A percentile compares a stretch with the other conserved stretches of the same genome.
These are phyloP conservation scores for Syncephalastrum sp. DNA, from an alignment of 371 early-diverging fungal species.

Conservation along the genomic window DNA sequence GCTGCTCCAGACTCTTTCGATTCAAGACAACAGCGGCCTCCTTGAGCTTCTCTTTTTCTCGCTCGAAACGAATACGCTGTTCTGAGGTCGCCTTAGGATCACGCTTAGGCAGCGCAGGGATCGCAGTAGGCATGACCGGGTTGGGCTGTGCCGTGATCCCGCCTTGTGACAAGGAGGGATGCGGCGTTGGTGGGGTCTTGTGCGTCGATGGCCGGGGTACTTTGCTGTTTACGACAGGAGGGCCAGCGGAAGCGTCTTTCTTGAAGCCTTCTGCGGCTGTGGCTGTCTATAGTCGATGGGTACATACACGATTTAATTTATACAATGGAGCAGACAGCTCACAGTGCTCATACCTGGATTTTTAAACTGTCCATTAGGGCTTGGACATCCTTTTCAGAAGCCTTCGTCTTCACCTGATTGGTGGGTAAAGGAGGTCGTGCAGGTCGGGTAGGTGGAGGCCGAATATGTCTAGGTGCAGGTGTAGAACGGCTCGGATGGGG, in stretches of 20 bases:
- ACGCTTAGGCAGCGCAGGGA: slow-evolving; percentile 3
- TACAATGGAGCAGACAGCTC: neutral
- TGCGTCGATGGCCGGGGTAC: neutral
- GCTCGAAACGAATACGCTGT: slow-evolving; percentile 5
- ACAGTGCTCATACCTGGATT: neutral
- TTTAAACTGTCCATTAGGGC: neutral
- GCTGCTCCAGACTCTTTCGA: slow-evolving; percentile 1
- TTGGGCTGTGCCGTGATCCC: neutral
- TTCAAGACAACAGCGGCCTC: slow-evolving; percentile 9
- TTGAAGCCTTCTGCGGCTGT: neutral
- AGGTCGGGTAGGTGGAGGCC: slow-evolving; percentile 2
- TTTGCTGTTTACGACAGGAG: neutral
- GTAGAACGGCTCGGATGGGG: slow-evolving; percentile 12
- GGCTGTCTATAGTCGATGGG: neutral
- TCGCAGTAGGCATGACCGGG: neutral
- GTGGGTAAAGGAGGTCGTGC: too few species aligned
- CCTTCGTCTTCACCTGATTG: neutral
- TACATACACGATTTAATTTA: neutral
- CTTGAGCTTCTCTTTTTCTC: slow-evolving; percentile 13
- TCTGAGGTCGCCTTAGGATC: neutral
- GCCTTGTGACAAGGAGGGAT: slow-evolving; percentile 10
- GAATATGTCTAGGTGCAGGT: slow-evolving; percentile 2
- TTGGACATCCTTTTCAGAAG: too few species aligned
- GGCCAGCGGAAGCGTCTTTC: neutral
- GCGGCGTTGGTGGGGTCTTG: slow-evolving; percentile 15